Evolutionary conservation across 148 eudicot genomes (phyloP).

Genomic region (Amaranthus cruentus): DNA sequence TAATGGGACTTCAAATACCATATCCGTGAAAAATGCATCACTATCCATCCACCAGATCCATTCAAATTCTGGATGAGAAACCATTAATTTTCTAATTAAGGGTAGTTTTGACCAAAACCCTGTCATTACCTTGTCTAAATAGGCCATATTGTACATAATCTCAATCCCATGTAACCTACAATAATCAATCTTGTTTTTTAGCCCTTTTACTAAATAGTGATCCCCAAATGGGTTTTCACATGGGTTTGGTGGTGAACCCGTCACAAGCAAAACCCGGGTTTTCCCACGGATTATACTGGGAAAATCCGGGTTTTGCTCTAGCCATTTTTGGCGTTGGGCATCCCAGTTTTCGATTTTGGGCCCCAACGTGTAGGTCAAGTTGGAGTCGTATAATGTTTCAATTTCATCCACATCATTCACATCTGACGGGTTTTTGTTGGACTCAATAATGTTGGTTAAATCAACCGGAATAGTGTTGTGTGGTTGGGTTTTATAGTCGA

Average conservation of each 20-base stretch:
- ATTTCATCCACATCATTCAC: neutral
- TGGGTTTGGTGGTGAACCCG: slow-evolving; percentile 39
- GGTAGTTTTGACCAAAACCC: slow-evolving; percentile 45
- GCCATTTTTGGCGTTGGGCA: slow-evolving; percentile 10
- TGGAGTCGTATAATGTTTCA: no score
- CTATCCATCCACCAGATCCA: slow-evolving; percentile 38
- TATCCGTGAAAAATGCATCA: slow-evolving; percentile 22
- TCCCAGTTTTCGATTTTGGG: slow-evolving; percentile 18
- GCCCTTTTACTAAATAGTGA: slow-evolving; percentile 37
- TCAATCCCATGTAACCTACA: slow-evolving; percentile 35
- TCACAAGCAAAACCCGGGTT: slow-evolving; percentile 34
- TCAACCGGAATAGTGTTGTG: no score
- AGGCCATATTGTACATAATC: slow-evolving; percentile 38
- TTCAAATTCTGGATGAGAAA: slow-evolving; percentile 17
- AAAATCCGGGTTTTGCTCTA: slow-evolving; percentile 12
- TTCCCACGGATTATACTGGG: slow-evolving; percentile 9
- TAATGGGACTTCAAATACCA: slow-evolving; percentile 16
- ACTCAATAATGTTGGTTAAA: no score
- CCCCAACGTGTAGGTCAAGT: slow-evolving; percentile 10
- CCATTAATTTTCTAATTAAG: slow-evolving; percentile 33
- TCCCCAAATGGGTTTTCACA: slow-evolving; percentile 44
- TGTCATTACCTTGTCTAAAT: slow-evolving; percentile 38
- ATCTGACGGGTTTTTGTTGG: neutral
- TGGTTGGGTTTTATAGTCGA: no score
- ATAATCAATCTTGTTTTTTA: slow-evolving; percentile 36